Evolutionary conservation across 2,329 filamentous ascomycete species (phyloP).

Genomic region (Paecilomyces niveus): DNA sequence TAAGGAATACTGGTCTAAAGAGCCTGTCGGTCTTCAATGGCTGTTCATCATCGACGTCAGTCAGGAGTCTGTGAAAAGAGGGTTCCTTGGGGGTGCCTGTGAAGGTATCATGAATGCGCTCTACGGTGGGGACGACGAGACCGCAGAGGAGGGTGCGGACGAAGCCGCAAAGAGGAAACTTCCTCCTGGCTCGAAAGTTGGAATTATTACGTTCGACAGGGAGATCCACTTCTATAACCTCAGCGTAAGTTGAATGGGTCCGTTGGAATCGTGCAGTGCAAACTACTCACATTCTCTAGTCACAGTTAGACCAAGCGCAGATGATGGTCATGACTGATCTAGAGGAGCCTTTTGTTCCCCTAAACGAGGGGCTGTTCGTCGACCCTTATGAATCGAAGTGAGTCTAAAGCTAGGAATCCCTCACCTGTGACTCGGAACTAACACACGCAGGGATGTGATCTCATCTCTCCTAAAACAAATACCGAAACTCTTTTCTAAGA

Average conservation of each 20-base stretch:
- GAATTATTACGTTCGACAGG: constrained; percentile 92
- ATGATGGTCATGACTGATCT: constrained; percentile 99
- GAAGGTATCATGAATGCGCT: constrained; percentile 79
- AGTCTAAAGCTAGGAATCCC: constrained; percentile 11
- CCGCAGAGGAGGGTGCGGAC: constrained; percentile 49
- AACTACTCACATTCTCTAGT: constrained; percentile 37
- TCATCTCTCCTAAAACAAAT: constrained; percentile 76
- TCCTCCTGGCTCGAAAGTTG: constrained; percentile 76
- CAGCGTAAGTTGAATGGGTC: constrained; percentile 49
- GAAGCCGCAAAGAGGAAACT: constrained; percentile 49
- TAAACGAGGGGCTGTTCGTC: constrained; percentile 88
- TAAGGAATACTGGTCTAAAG: constrained; percentile 97
- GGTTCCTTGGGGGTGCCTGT: constrained; percentile 83
- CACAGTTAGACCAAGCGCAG: constrained; percentile 76
- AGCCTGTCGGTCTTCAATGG: constrained; percentile 80
- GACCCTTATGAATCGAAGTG: constrained; percentile 84
- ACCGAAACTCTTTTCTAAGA: constrained; percentile 75
- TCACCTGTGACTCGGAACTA: constrained; percentile 11
- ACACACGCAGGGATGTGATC: constrained; percentile 57
- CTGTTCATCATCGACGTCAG: constrained; percentile 91
- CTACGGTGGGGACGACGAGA: constrained; percentile 59
- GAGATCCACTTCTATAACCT: constrained; percentile 98
- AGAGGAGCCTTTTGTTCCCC: constrained; percentile 89
- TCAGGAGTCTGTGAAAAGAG: constrained; percentile 83
- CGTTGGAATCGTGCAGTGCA: constrained; percentile 4